These are phyloP conservation scores for Psilocybe subaeruginosa DNA, from an alignment of 768 basidiomycete genomes.

Conservation along the genomic window DNA sequence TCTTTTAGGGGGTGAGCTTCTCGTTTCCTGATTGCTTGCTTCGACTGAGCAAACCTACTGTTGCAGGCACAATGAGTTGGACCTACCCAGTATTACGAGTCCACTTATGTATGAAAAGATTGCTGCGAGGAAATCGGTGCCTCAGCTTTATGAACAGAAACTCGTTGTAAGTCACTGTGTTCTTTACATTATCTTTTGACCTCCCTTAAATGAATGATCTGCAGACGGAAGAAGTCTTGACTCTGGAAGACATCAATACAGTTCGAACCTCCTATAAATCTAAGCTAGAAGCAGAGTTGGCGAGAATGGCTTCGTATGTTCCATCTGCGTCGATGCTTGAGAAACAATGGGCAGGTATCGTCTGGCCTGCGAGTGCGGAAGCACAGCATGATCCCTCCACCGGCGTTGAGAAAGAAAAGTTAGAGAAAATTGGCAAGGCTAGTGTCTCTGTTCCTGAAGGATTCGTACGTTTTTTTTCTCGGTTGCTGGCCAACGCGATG, in stretches of 20 bases:
- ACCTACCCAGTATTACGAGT: constrained; percentile 85
- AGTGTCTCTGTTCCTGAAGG: constrained; percentile 62
- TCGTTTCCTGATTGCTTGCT: neutral
- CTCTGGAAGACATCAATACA: constrained; percentile 45
- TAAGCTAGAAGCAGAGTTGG: constrained; percentile 65
- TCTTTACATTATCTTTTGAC: neutral
- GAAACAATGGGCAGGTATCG: constrained; percentile 69
- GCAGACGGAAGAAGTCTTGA: constrained; percentile 56
- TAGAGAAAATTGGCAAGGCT: constrained; percentile 64
- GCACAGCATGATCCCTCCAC: constrained; percentile 66
- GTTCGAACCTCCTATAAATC: constrained; percentile 63
- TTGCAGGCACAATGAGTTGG: constrained; percentile 83
- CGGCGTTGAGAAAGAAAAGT: constrained; percentile 55
- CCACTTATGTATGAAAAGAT: constrained; percentile 94
- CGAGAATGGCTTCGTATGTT: constrained; percentile 45
- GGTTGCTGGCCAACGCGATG: constrained; percentile 36
- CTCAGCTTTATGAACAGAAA: constrained; percentile 79
- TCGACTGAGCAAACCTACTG: neutral
- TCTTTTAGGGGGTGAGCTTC: constrained; percentile 40
- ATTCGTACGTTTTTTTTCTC: constrained; percentile 59
- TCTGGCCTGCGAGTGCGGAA: constrained; percentile 60
- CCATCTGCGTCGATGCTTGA: constrained; percentile 61
- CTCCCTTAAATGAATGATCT: neutral
- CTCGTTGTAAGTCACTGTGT: constrained; percentile 57
- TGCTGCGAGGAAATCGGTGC: constrained; percentile 73